phyloP scores from a whole-genome alignment of 495 filamentous ascomycete species.

The Lepraria neglecta region DNA sequence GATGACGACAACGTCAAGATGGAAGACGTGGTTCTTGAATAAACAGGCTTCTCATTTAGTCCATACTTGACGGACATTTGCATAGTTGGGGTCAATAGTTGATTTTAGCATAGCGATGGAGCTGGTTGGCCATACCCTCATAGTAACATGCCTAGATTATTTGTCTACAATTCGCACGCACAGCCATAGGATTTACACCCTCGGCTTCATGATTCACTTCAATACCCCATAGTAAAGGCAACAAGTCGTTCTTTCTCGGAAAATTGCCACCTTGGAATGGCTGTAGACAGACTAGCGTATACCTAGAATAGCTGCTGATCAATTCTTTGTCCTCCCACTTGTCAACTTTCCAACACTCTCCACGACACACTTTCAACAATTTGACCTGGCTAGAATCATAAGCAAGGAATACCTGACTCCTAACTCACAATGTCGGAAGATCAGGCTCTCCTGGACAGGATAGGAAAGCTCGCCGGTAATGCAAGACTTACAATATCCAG shows the following conservation, averaged over 20 bases:
- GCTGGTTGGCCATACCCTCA: not conserved
- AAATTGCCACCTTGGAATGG: not conserved
- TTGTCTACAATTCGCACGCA: no score
- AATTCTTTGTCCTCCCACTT: not conserved
- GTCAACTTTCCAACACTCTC: not conserved
- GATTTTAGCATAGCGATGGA: constrained; percentile 16
- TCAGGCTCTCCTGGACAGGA: constrained; percentile 67
- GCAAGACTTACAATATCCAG: constrained; percentile 24
- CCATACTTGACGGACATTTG: not conserved
- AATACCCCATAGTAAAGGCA: not conserved
- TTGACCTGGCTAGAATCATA: not conserved
- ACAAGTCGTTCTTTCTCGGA: no score
- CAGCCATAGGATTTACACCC: no score
- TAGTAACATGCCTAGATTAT: no score
- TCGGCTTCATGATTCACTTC: no score
- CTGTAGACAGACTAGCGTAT: constrained; percentile 1
- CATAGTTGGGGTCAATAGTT: not conserved
- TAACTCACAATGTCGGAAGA: constrained; percentile 58
- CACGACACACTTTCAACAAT: not conserved
- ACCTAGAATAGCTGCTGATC: not conserved
- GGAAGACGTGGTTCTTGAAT: constrained; percentile 54
- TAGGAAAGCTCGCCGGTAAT: constrained; percentile 69
- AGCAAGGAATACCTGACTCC: not conserved
- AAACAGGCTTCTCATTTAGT: not conserved
- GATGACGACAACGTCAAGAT: constrained; percentile 71